Conservation (phyloP, 2,329 filamentous ascomycete genomes). For the Aureobasidium namibiae region DNA sequence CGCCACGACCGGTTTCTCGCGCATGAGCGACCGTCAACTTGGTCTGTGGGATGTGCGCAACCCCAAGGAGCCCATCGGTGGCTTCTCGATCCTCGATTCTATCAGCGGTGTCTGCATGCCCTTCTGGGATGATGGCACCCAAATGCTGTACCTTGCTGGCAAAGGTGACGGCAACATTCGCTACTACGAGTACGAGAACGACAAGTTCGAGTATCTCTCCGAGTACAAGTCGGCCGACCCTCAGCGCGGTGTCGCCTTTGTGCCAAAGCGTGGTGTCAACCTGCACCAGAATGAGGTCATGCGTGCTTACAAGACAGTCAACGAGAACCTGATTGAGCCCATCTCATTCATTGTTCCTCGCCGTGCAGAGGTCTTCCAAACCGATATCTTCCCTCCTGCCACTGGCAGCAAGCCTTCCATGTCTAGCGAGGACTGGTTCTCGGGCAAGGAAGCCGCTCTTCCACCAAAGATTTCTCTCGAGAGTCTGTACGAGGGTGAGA, state of each 20-base stretch:
- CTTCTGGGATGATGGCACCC: conserved; percentile 97
- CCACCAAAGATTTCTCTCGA: conserved; percentile 92
- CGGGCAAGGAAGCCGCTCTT: conserved; percentile 66
- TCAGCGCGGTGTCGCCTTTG: conserved; percentile 86
- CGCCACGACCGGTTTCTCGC: conserved; percentile 93
- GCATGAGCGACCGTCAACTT: conserved; percentile 95
- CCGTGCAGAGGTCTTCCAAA: conserved; percentile 89
- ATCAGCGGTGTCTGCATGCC: conserved; percentile 98
- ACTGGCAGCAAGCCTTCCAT: conserved; percentile 72
- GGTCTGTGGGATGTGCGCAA: conserved; percentile 90
- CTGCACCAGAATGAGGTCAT: conserved; percentile 95
- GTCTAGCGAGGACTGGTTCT: conserved; percentile 73
- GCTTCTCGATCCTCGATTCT: conserved; percentile 83
- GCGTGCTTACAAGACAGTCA: conserved; percentile 94
- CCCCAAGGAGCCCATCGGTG: conserved; percentile 71
- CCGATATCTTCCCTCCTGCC: conserved; percentile 90
- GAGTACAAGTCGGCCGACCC: conserved; percentile 97
- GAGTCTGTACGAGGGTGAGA: conserved; percentile 78
- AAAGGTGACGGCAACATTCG: conserved; percentile 99
- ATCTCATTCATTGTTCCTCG: conserved; percentile 96
- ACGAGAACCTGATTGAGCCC: conserved; percentile 88
- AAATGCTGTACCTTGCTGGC: conserved; percentile 90
- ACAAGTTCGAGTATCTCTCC: conserved; percentile 95
- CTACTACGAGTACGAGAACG: conserved; percentile 96
- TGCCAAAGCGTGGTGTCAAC: conserved; percentile 92